These are phyloP conservation scores for Cocos nucifera DNA, from an alignment of 176 grass and related monocot species.

Conservation along the genomic window DNA sequence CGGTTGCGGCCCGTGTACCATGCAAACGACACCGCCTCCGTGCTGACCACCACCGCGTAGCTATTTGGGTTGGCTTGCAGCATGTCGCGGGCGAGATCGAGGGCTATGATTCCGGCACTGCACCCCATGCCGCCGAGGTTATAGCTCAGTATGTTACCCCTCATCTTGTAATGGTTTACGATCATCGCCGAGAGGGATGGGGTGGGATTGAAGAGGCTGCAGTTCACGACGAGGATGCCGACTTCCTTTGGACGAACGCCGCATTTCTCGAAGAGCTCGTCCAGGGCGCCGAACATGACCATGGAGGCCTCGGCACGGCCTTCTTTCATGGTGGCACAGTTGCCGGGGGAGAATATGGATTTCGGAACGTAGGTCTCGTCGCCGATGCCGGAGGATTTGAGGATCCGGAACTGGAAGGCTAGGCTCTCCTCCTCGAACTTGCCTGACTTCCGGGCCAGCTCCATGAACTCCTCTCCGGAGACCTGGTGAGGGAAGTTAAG, in stretches of 20 bases:
- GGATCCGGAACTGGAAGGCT: conserved; percentile 76
- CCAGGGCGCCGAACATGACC: conserved; percentile 77
- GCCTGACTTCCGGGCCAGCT: conserved; percentile 69
- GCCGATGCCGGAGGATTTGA: conserved; percentile 77
- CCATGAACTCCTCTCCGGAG: conserved; percentile 74
- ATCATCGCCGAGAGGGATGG: conserved; percentile 96
- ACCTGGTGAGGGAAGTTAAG: conserved; percentile 18
- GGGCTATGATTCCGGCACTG: conserved; percentile 77
- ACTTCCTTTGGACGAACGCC: conserved; percentile 89
- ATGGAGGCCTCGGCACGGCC: conserved; percentile 72
- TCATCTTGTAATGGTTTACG: conserved; percentile 99
- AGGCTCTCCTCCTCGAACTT: conserved; percentile 96
- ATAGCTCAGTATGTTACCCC: conserved; percentile 97
- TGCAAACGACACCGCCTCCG: conserved; percentile 83
- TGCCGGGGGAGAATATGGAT: conserved; percentile 64
- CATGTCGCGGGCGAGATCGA: conserved; percentile 92
- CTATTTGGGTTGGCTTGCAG: conserved; percentile 72
- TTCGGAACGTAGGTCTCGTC: conserved; percentile 86
- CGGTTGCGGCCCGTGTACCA: conserved; percentile 80
- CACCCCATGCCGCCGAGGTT: conserved; percentile 98
- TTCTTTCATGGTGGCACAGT: conserved; percentile 94
- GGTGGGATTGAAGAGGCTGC: conserved; percentile 97
- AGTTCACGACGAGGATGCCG: conserved; percentile 88
- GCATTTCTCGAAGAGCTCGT: conserved; percentile 99
- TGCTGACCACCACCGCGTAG: conserved; percentile 79